These are phyloP conservation scores for Akanthomyces muscarius DNA, from an alignment of 2,329 filamentous ascomycete species.

Conservation along the genomic window DNA sequence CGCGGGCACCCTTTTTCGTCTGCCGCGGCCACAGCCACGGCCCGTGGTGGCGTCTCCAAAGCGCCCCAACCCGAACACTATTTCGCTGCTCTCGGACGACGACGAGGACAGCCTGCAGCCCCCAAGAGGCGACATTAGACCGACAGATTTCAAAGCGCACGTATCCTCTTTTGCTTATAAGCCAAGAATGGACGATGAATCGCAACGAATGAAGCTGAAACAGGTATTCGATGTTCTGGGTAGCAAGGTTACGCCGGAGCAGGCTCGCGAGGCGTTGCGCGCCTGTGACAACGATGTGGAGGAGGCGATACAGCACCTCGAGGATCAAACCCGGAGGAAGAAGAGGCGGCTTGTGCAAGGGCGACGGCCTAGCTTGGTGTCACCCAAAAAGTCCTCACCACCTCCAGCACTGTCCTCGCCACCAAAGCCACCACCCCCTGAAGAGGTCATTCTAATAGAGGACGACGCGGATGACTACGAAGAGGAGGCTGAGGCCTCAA, in stretches of 20 bases:
- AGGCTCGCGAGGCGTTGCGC: conserved; percentile 32
- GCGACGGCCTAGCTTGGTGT: conserved; percentile 25
- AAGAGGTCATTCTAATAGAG: conserved; percentile 32
- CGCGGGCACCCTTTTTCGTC: conserved; percentile 66
- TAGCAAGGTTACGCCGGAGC: conserved; percentile 27
- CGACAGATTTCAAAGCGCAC: conserved; percentile 50
- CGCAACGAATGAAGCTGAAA: conserved; percentile 33
- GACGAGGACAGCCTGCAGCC: conserved; percentile 43
- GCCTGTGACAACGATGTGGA: conserved; percentile 33
- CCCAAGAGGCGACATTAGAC: conserved; percentile 58
- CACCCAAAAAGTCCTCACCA: conserved; percentile 22
- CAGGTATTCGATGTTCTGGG: conserved; percentile 37
- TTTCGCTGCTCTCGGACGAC: conserved; percentile 53
- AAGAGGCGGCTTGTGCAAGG: conserved; percentile 37
- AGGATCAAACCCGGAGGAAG: conserved; percentile 25
- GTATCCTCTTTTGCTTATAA: conserved; percentile 44
- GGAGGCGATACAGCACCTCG: conserved; percentile 33
- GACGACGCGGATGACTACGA: conserved; percentile 41
- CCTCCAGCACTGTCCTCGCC: conserved; percentile 14
- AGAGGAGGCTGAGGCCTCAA: conserved; percentile 31
- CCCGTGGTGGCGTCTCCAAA: conserved; percentile 20
- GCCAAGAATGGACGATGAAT: conserved; percentile 37
- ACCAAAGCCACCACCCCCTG: conserved; percentile 20
- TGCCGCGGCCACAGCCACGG: conserved; percentile 34
- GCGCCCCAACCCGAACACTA: conserved; percentile 39